Conservation (phyloP, 768 basidiomycete genomes). For the Cystofilobasidium bisporidii region DNA sequence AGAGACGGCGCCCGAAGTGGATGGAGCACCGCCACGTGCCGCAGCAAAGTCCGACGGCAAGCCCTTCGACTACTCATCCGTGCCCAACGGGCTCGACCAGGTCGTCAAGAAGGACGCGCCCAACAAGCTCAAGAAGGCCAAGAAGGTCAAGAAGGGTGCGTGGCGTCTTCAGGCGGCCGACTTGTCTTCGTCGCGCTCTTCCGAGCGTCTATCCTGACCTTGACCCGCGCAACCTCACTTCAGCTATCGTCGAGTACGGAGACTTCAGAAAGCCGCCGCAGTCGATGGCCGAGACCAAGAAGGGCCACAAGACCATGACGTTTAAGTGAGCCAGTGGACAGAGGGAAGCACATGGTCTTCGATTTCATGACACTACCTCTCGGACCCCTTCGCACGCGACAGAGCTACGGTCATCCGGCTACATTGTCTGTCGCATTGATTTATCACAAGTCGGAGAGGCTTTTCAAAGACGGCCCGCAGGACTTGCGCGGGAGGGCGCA, state of each 20-base stretch:
- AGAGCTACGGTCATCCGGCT: no score
- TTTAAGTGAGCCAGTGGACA: no score
- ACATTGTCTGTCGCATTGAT: no score
- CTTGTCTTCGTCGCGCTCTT: not conserved
- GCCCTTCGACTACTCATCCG: constrained; percentile 22
- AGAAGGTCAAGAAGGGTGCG: constrained; percentile 43
- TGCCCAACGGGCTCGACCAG: constrained; percentile 30
- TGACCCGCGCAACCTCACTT: constrained; percentile 13
- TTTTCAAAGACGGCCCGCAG: no score
- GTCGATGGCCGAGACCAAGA: constrained; percentile 36
- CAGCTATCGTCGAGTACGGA: constrained; percentile 21
- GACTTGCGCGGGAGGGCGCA: no score
- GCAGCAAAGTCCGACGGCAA: constrained; percentile 31
- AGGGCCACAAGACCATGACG: constrained; percentile 38
- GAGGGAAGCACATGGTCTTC: no score
- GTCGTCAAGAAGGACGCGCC: constrained; percentile 23
- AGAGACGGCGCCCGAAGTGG: constrained; percentile 30
- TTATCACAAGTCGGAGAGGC: no score
- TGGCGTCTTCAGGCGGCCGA: no score
- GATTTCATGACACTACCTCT: no score
- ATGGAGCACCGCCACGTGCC: constrained; percentile 25
- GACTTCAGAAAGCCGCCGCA: constrained; percentile 35
- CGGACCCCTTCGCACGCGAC: no score
- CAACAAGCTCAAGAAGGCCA: constrained; percentile 31
- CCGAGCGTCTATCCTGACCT: no score